Base-by-base conservation (phyloP, 192 early-diverging fungal species). In the Backusella tarrabulga region DNA sequence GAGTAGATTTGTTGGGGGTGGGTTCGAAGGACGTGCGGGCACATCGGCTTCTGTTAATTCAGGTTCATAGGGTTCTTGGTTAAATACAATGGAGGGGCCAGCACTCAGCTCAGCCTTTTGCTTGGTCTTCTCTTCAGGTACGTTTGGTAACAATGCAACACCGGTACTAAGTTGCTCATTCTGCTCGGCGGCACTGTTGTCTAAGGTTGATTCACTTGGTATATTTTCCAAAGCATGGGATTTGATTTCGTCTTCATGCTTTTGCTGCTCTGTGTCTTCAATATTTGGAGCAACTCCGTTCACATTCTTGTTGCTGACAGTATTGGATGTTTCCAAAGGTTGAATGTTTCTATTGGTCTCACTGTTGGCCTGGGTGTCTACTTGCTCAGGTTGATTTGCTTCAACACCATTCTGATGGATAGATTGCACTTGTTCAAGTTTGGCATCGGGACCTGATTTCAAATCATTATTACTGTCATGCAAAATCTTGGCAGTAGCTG, bases 11-110 rank as follows among this genome's bases (percentile, higher is more conserved):
- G 11, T 72, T 23, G 71, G 71, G 9, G 71, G 71, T 32, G 71
- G 71, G 7, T 72, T 72, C 19, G 71, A 26, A 72, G 71, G 71
- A 72, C 71, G 71, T 34, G 35, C 36, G 14, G 71, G 71, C 23
- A 72, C 26, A 72, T 72, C 56, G 12, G 56, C 56, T 63, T 63
- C 56, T 63, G 56, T 63, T 63, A 63, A 29, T 63, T 63, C 56
- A 8, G 36, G 68, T 21, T 70, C 68, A 35, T 70, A 35, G 11
- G 68, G 68, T 41, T 70, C 68, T 70, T 70, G 68, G 11, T 35
- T 23, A 70, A 70, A 70, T 40, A 70, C 68, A 21, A 70, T 21
- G 8, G 68, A 38, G 26, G 68, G 35, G 23, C 68, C 68, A 40
- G 38, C 12, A 23, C 35, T 70, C 11, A 70, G 38, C 23, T 70